Base-by-base conservation (phyloP, 352 stramenopile species). In the Phytopythium helicoides region DNA sequence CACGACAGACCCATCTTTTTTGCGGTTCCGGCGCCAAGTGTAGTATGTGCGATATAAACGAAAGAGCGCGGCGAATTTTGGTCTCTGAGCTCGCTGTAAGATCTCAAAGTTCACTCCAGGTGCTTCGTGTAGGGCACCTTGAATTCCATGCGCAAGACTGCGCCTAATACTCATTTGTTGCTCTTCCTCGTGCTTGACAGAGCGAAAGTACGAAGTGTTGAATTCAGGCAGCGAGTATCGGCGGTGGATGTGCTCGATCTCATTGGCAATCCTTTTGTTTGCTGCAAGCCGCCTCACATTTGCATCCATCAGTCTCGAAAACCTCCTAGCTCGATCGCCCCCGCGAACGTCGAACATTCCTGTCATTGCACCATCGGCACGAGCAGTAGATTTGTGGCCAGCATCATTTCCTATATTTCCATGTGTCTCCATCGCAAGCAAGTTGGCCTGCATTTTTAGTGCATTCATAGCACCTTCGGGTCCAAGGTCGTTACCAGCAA, bases 31-130 rank as follows among this genome's bases (percentile, higher is more conserved):
- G n/a, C 18, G 68, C 73, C 69, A 86, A 12, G 52, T 23, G 0
- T 54, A 58, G 33, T 74, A 86, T n/a, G 40, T 38, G 16, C 66
- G 64, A 37, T 86, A 87, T 3, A 85, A 28, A 0, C 49, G 51
- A 12, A 83, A 73, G 0, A 87, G 54, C 0, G 60, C 47, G 0
- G 70, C 73, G 25, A 82, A 75, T 18, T 87, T 68, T 0, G 72
- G 74, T 0, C 68, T 67, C 26, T 82, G 67, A 19, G 59, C 83
- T 0, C 65, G 61, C 40, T 87, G 73, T 3, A 89, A 54, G 3
- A 82, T 68, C 37, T 89, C 74, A 38, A 86, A 89, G 31, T 82
- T 68, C 19, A 89, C 73, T 3, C 63, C 68, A 1, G 45, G 45
- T 18, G 45, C 14, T 22, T 51, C 45, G 28, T 51, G 45, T 5